Conservation (phyloP, 108 stramenopile genomes). For the Cylindrotheca closterium region DNA sequence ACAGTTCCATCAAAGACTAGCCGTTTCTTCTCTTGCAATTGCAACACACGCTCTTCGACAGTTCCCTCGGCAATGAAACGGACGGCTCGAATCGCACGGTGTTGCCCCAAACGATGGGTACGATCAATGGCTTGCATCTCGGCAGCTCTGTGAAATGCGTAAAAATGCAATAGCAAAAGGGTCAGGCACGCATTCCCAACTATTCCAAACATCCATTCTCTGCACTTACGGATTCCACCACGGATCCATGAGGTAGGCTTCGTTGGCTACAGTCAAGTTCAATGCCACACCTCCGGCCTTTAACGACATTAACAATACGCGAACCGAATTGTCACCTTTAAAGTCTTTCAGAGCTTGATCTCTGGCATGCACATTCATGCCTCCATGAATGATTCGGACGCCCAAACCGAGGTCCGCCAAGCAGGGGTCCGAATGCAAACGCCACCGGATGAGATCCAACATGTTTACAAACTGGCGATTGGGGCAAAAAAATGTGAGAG, state of each 20-base stretch:
- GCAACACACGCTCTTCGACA: conserved; percentile 96
- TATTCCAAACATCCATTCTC: background rate
- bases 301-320: conserved; percentile 92
- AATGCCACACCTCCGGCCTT: conserved; percentile 97
- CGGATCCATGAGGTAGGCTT: conserved; percentile 91
- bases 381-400: conserved; percentile 84
- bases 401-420: conserved; percentile 74
- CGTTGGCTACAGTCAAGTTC: conserved; percentile 92
- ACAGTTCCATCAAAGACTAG: conserved; percentile 97
- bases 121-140: conserved; percentile 99
- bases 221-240: conserved; percentile 72
- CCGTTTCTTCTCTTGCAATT: conserved; percentile 96
- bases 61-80: conserved; percentile 96
- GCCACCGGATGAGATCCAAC: conserved; percentile 94
- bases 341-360: conserved; percentile 85
- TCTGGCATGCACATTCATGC: conserved; percentile 90
- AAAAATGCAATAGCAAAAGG: background rate
- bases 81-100: conserved; percentile 90
- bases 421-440: conserved; percentile 86
- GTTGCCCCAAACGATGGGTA: conserved; percentile 96
- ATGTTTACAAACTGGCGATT: conserved; percentile 89
- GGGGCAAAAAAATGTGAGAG: too few species aligned
- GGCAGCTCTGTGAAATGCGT: conserved; percentile 48
- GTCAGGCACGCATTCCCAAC: background rate
- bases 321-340: conserved; percentile 76